A percentile compares a stretch with the other conserved stretches of the same genome.
phyloP scores from a whole-genome alignment of 2,329 filamentous ascomycete genomes.

The Fusarium vanettenii region DNA sequence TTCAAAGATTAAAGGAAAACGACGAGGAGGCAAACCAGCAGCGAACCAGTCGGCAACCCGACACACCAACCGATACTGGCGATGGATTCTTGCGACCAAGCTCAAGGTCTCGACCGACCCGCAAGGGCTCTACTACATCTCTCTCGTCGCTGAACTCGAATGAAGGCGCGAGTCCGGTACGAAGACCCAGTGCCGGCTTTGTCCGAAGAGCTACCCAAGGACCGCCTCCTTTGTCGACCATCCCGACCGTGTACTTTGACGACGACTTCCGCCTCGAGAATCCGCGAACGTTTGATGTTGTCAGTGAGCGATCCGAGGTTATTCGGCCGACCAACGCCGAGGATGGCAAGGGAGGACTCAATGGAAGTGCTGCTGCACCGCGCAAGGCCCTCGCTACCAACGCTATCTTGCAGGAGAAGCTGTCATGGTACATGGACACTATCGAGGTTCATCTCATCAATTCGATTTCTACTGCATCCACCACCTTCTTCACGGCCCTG shows the following conservation, averaged over 20 bases:
- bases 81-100: slow-evolving; percentile 62
- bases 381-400: slow-evolving; percentile 94
- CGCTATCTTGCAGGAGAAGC: slow-evolving; percentile 95
- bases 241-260: slow-evolving; percentile 93
- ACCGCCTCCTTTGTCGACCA: slow-evolving; percentile 88
- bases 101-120: slow-evolving; percentile 38
- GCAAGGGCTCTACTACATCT: slow-evolving; percentile 56
- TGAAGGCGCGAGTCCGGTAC: slow-evolving; percentile 56
- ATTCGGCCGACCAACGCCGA: slow-evolving; percentile 74
- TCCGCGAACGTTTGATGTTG: slow-evolving; percentile 93
- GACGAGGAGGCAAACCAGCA: slow-evolving; percentile 69
- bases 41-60: slow-evolving; percentile 52
- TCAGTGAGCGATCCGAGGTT: slow-evolving; percentile 97
- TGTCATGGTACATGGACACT: slow-evolving; percentile 99
- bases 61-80: slow-evolving; percentile 54
- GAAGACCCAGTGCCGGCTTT: slow-evolving; percentile 61
- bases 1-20: slow-evolving; percentile 84
- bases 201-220: slow-evolving; percentile 73
- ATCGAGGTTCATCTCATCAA: slow-evolving; percentile 97
- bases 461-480: slow-evolving; percentile 94
- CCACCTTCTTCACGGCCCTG: slow-evolving; percentile 94
- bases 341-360: slow-evolving; percentile 66
- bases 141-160: slow-evolving; percentile 63
- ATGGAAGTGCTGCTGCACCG: slow-evolving; percentile 67
- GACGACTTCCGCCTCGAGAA: slow-evolving; percentile 96